A percentile compares a stretch with the other conserved stretches of the same genome.
Conservation (phyloP, 306 rosid species). For the Lagenaria siceraria region DNA sequence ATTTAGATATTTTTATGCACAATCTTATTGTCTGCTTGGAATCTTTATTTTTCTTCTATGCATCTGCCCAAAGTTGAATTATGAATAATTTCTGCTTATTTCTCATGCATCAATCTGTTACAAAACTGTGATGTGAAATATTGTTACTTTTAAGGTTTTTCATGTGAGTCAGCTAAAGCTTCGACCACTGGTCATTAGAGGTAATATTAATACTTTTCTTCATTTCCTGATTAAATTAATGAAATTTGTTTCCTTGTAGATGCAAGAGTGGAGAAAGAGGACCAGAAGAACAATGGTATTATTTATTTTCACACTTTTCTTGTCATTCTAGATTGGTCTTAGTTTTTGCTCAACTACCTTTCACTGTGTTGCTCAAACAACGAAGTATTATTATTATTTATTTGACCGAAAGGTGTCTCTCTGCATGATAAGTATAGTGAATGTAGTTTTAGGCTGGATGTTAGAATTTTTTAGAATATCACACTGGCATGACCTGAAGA, state of each 20-base stretch:
- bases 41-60: background rate
- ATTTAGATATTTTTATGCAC: background rate
- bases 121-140: background rate
- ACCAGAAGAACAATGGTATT: constrained; percentile 51
- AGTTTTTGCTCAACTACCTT: background rate
- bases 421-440: background rate
- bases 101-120: background rate
- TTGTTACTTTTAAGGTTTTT: background rate
- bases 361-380: background rate
- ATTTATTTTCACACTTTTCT: constrained; percentile 8
- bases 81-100: background rate
- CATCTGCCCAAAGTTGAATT: background rate
- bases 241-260: constrained; percentile 27
- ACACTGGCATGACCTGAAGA: background rate
- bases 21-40: background rate
- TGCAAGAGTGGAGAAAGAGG: constrained; percentile 67
- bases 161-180: background rate
- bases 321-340: constrained; percentile 4
- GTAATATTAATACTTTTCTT: background rate
- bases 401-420: background rate
- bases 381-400: background rate
- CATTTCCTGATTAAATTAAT: background rate
- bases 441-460: background rate
- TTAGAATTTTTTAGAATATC: background rate
- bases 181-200: background rate